These are phyloP conservation scores for Tillandsia leiboldiana DNA, from an alignment of 176 grass and related monocot species.

Conservation along the genomic window DNA sequence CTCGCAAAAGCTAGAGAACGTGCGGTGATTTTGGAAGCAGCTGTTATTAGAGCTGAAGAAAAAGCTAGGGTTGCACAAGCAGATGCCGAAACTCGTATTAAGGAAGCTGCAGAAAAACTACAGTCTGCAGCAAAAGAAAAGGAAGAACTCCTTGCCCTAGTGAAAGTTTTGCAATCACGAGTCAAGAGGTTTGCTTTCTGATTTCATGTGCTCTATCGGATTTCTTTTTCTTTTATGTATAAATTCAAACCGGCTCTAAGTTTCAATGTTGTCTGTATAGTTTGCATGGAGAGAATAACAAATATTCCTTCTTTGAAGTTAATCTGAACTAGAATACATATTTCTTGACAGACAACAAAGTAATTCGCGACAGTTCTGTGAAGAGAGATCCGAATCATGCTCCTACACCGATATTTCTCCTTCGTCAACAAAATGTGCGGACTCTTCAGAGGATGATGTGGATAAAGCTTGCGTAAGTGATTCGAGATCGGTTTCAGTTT, in stretches of 20 bases:
- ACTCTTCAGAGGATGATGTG: slow-evolving; percentile 53
- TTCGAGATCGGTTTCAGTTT: slow-evolving; percentile 32
- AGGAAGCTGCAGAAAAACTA: slow-evolving; percentile 54
- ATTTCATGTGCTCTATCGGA: slow-evolving; percentile 8
- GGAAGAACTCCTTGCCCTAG: slow-evolving; percentile 54
- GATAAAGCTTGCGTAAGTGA: slow-evolving; percentile 89
- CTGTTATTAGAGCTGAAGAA: slow-evolving; percentile 88
- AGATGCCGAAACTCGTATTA: slow-evolving; percentile 39
- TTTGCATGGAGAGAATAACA: no score
- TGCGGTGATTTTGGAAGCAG: slow-evolving; percentile 87
- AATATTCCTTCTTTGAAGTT: neutral
- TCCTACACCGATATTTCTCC: slow-evolving; percentile 20
- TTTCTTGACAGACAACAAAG: slow-evolving; percentile 58
- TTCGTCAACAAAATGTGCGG: slow-evolving; percentile 41
- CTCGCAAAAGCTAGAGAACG: slow-evolving; percentile 93
- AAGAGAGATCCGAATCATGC: slow-evolving; percentile 63
- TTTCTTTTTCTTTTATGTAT: neutral
- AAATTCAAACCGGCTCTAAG: no score
- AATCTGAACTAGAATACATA: neutral
- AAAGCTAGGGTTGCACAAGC: slow-evolving; percentile 57
- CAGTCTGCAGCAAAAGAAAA: slow-evolving; percentile 56
- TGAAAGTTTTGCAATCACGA: slow-evolving; percentile 51
- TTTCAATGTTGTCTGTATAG: no score
- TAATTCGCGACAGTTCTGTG: slow-evolving; percentile 65
- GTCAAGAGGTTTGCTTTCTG: slow-evolving; percentile 41